These are phyloP conservation scores for Xerophyta viscosa DNA, from an alignment of 106 monocot genomes.

Conservation along the genomic window DNA sequence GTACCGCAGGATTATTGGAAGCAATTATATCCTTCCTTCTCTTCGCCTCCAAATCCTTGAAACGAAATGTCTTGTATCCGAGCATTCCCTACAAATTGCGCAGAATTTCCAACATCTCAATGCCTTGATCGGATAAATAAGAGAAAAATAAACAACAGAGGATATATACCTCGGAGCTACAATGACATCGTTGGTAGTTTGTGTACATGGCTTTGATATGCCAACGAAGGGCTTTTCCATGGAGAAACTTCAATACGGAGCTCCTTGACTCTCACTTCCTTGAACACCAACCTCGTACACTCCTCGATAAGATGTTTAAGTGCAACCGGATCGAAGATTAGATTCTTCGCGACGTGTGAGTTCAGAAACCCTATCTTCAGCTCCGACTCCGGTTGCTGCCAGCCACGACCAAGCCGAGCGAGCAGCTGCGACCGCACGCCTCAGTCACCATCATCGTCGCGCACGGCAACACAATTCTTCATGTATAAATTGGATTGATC, in stretches of 20 bases:
- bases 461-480: too few species aligned
- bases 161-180: constrained; percentile 36
- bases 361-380: constrained; percentile 34
- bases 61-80: constrained; percentile 1
- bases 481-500: too few species aligned
- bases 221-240: constrained; percentile 35
- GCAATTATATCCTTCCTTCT: constrained; percentile 19
- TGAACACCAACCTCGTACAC: constrained; percentile 17
- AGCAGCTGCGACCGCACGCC: constrained; percentile 20
- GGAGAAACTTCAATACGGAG: constrained; percentile 25
- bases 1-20: constrained; percentile 48
- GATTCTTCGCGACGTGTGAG: constrained; percentile 20
- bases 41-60: constrained; percentile 1
- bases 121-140: neutral
- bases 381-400: constrained; percentile 29
- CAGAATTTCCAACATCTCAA: neutral
- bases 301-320: constrained; percentile 27
- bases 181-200: constrained; percentile 21
- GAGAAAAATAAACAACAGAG: neutral
- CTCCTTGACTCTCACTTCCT: constrained; percentile 20
- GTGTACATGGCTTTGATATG: constrained; percentile 18
- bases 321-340: constrained; percentile 22
- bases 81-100: constrained; percentile 19
- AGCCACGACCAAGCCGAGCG: constrained; percentile 50
- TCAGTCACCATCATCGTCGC: constrained; percentile 36